Conservation (phyloP, 176 grass and related monocot genomes). For the Carex myosuroides region DNA sequence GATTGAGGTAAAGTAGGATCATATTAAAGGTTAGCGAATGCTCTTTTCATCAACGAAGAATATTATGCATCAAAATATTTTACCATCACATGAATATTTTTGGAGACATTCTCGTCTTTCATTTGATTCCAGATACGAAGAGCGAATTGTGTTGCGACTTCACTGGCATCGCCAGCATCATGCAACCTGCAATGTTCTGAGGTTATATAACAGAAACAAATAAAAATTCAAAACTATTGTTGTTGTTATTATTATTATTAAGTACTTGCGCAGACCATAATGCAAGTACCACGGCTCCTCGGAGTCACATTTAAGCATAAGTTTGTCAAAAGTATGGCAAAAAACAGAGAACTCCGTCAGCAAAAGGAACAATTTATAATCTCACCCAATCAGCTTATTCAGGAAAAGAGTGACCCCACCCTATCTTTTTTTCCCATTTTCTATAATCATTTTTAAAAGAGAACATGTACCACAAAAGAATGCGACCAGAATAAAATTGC, state of each 20-base stretch:
- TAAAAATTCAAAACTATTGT: neutral
- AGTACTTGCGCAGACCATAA: neutral
- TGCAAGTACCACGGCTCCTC: neutral
- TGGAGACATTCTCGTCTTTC: constrained; percentile 31
- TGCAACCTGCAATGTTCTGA: constrained; percentile 38
- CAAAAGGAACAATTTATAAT: neutral
- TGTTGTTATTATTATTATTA: neutral
- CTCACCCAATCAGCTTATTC: neutral
- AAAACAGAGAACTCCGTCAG: neutral
- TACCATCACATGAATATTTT: constrained; percentile 40
- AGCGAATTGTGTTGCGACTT: constrained; percentile 53
- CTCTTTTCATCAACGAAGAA: neutral
- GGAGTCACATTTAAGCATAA: neutral
- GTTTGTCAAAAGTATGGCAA: neutral
- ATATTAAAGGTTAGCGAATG: neutral
- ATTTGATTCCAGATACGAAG: constrained; percentile 60
- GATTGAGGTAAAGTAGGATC: neutral
- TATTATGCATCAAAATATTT: neutral
- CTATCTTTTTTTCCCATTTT: neutral
- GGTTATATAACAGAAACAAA: constrained; percentile 1
- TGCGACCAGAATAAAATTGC: constrained; percentile 52
- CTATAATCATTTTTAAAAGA: constrained; percentile 4
- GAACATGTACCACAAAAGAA: constrained; percentile 71
- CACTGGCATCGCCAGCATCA: constrained; percentile 37
- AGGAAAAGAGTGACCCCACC: neutral